Conservation (phyloP, 495 filamentous ascomycete species). For the Hypoxylon trugodes region DNA sequence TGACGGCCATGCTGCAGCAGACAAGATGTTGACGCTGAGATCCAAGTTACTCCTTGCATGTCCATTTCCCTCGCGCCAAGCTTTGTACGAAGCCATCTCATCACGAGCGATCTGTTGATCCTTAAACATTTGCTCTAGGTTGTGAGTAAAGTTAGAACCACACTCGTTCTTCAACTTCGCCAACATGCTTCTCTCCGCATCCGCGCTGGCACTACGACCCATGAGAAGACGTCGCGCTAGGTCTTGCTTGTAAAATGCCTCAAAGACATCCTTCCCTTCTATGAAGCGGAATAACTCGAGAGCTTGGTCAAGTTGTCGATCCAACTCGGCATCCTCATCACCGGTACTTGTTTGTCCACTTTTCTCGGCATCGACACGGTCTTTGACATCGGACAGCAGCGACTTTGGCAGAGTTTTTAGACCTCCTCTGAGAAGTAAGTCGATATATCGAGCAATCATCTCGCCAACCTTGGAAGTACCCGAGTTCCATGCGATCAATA, state of each 20-base stretch:
- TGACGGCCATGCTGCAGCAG: conserved; percentile 87
- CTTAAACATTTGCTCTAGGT: conserved; percentile 98
- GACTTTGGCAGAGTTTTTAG: conserved; percentile 76
- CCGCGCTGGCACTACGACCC: conserved; percentile 88
- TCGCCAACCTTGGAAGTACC: conserved; percentile 94
- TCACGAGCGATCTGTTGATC: conserved; percentile 91
- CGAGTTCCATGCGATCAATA: conserved; percentile 72
- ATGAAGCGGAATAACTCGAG: conserved; percentile 96
- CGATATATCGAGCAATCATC: conserved; percentile 98
- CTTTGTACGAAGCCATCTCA: conserved; percentile 80
- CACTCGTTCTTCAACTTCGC: conserved; percentile 90
- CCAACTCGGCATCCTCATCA: conserved; percentile 90
- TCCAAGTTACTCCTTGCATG: conserved; percentile 68
- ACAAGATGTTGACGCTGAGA: conserved; percentile 85
- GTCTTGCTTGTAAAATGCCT: conserved; percentile 98
- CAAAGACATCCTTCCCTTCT: conserved; percentile 96
- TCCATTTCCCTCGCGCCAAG: conserved; percentile 53
- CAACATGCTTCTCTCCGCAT: conserved; percentile 96
- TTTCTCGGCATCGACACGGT: conserved; percentile 60
- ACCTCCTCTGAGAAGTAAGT: conserved; percentile 85
- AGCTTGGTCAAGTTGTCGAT: conserved; percentile 87
- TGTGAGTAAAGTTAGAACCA: conserved; percentile 91
- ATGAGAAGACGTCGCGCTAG: conserved; percentile 88
- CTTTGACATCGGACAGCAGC: conserved; percentile 59
- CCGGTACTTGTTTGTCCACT: conserved; percentile 64